phyloP scores from a whole-genome alignment of 306 rosid genomes.

The Abrus pulchellus region DNA sequence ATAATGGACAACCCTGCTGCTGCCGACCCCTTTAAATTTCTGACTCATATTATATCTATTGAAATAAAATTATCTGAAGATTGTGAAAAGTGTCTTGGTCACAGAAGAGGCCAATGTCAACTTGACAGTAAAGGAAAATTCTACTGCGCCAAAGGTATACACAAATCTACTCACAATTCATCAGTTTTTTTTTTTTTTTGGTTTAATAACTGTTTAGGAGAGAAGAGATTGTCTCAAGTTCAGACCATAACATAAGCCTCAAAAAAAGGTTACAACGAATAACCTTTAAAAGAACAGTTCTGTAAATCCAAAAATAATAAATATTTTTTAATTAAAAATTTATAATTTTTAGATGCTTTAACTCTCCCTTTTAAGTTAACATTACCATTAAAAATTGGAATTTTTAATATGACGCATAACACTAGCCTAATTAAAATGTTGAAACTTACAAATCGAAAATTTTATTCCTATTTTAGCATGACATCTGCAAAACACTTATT shows the following conservation, averaged over 20 bases:
- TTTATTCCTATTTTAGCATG: too few relatives aligned
- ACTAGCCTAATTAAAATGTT: background rate
- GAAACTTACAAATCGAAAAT: background rate
- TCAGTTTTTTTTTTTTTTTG: background rate
- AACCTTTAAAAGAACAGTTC: background rate
- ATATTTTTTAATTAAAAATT: too few relatives aligned
- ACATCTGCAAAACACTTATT: too few relatives aligned
- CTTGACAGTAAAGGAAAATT: background rate
- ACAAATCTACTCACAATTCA: background rate
- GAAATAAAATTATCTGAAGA: slow-evolving; percentile 24
- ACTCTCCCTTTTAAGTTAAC: too few relatives aligned
- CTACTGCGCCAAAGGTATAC: slow-evolving; percentile 45
- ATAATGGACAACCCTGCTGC: background rate
- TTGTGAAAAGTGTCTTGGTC: slow-evolving; percentile 31
- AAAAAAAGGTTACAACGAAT: background rate
- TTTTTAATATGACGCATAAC: too few relatives aligned
- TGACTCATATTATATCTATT: background rate
- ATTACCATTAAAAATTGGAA: too few relatives aligned
- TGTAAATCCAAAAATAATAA: too few relatives aligned
- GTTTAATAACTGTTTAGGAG: background rate
- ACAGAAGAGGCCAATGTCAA: slow-evolving; percentile 32
- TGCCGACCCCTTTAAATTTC: background rate
- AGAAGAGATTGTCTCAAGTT: background rate
- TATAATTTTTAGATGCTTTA: too few relatives aligned
- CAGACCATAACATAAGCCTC: background rate